Base-by-base conservation (phyloP, 2,329 filamentous ascomycete genomes). In the Apiospora arundinis region DNA sequence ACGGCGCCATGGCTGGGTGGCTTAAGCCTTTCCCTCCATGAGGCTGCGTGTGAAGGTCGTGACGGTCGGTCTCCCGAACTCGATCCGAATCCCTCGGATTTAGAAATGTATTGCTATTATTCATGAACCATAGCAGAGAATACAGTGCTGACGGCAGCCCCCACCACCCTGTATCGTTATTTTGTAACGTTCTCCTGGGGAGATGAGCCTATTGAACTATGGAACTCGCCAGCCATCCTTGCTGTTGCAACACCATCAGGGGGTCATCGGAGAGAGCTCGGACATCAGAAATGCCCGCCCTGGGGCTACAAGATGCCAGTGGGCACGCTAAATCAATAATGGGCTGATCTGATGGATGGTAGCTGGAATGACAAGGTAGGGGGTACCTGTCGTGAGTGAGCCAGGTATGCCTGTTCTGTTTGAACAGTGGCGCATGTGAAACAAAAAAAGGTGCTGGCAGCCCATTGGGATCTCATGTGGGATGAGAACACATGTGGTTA, bases 101-200 rank as follows among this genome's bases (percentile, higher is more conserved):
- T 60, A 60, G 48, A 25, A 48, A 49, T 56, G 2, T 45, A 18
- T 56, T 63, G 12, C 4, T 11, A 63, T 37, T 63, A n/a, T 37
- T 40, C 56, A 63, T n/a, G 56, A 63, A 63, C 56, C 56, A 40
- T 63, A 40, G 12, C 56, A 63, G 18, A 63, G 21, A 40, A 63
- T 63, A 63, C 56, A 63, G 56, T 63, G 56, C 56, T 63, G 56
- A 63, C 56, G 32, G 56, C 56, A 63, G 56, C 56, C 56, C 56
- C 56, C 56, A 63, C 56, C 56, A 63, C 56, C 56, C n/a, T 63
- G 32, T 37, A 12, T 63, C 32, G 56, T 63, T 63, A 32, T 32
- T 63, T 63, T 63, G 56, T 40, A 63, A 63, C 32, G 52, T 37
- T 60, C 52, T 60, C 52, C 52, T 60, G 52, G 52, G 52, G 56